Evolutionary conservation across 768 basidiomycete species (phyloP), one percentile per base, ranked within the genome.

Genomic region (Mycena indigotica): DNA sequence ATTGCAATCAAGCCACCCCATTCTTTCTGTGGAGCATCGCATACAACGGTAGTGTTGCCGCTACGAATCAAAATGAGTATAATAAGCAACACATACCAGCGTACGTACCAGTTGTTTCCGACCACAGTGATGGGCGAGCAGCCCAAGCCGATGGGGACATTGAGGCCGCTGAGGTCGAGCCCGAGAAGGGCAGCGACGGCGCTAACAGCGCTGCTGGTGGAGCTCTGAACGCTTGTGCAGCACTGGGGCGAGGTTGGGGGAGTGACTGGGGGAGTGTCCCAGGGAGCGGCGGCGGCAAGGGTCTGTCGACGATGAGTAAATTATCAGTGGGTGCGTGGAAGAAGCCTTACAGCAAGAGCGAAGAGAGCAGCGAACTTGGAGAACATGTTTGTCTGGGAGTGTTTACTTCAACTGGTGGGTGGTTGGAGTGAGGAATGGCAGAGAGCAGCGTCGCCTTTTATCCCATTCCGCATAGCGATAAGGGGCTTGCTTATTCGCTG

Each of bases 41-140:
- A 45, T 8, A 21, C 21, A 23, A 45, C 41, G 41, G 41, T 45
- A 23, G 41, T 45, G 41, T 23, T 21, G 21, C 41, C 41, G 41
- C 41, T 45, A n/a, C n/a, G 41, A 12, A 10, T 8, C 10, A 23
- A 12, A 12, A 10, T 45, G 21, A n/a, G 21, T 12, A 21, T 10
- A 8, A 10, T 12, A 45, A 8, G 10, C 8, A 10, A 38, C 12
- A n/a, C 35, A 38, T 10, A 38, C 35, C 35, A 38, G n/a, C n/a
- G 35, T 10, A 38, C 35, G 10, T n/a, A 45, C 41, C 41, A 45
- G 41, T 45, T 45, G 41, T 45, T 45, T 12, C 41, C 41, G 54
- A 55, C 16, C 28, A 60, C 35, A 17, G 58, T 60, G 58, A 60
- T 56, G 40, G 58, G 54, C n/a, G 53, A 52, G 58, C 58, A 60